phyloP scores from a whole-genome alignment of 2,329 filamentous ascomycete genomes.

The Colletotrichum paranaense region DNA sequence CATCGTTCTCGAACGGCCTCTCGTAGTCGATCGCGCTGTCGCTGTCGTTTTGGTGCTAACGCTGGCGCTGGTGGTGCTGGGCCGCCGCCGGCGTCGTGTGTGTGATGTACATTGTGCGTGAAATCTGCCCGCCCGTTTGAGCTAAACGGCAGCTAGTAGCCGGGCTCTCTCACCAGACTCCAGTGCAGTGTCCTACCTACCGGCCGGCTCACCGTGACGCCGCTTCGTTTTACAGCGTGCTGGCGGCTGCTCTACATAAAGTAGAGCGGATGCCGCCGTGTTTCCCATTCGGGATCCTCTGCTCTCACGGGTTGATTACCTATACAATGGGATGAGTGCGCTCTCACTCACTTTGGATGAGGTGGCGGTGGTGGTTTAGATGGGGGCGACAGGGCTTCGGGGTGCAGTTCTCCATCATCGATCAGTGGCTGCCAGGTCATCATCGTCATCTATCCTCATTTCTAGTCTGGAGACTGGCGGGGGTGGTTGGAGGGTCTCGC shows the following conservation, averaged over 20 bases:
- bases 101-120: constrained; percentile 24
- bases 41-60: not conserved
- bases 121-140: not conserved
- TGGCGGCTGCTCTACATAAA: not conserved
- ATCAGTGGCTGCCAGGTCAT: not conserved
- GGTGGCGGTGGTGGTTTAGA: too few species aligned
- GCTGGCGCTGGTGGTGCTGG: not conserved
- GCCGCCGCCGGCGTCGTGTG: not conserved
- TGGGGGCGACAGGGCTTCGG: not conserved
- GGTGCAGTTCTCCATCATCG: not conserved
- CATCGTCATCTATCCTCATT: constrained; percentile 13
- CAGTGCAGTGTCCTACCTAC: not conserved
- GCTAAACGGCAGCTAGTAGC: constrained; percentile 1
- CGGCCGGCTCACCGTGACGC: not conserved
- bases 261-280: not conserved
- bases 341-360: not conserved
- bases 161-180: too few species aligned
- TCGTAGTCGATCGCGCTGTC: not conserved
- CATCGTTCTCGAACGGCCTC: not conserved
- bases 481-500: not conserved
- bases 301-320: not conserved
- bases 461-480: not conserved
- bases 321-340: not conserved
- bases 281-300: not conserved
- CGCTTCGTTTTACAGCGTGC: not conserved